Conservation (phyloP, 1,284 basidiomycete species). For the Austroboletus niveus region DNA sequence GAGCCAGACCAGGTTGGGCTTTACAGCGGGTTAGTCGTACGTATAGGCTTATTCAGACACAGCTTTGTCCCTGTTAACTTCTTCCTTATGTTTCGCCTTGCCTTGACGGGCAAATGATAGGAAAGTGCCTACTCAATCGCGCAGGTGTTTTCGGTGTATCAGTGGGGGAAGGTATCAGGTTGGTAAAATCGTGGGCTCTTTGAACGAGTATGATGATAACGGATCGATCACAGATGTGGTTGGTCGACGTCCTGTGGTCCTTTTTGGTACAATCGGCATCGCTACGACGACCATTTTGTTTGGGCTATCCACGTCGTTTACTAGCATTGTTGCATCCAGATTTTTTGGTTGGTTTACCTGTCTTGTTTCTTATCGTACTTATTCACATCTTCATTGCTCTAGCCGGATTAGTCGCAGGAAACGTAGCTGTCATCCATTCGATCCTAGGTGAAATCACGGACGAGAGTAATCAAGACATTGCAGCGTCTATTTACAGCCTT, state of each 20-base stretch:
- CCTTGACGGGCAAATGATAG: slow-evolving; percentile 26
- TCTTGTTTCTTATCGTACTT: slow-evolving; percentile 33
- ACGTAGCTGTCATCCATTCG: slow-evolving; percentile 51
- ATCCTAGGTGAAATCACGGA: slow-evolving; percentile 60
- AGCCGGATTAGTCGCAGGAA: slow-evolving; percentile 59
- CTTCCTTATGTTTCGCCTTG: too few relatives aligned
- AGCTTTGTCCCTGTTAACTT: neutral
- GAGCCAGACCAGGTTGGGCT: slow-evolving; percentile 58
- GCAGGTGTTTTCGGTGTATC: slow-evolving; percentile 60
- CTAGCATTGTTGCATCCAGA: slow-evolving; percentile 32
- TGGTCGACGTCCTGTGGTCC: slow-evolving; percentile 59
- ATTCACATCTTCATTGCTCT: neutral
- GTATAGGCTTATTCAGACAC: neutral
- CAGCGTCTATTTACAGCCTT: slow-evolving; percentile 44
- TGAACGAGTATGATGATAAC: neutral
- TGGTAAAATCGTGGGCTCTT: neutral
- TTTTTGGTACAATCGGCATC: slow-evolving; percentile 53
- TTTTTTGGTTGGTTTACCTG: slow-evolving; percentile 31
- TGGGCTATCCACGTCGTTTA: slow-evolving; percentile 52
- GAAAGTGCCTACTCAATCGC: slow-evolving; percentile 61
- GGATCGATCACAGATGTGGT: slow-evolving; percentile 39
- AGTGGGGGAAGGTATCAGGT: slow-evolving; percentile 62
- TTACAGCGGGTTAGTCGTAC: slow-evolving; percentile 60
- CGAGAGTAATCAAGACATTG: slow-evolving; percentile 56
- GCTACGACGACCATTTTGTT: slow-evolving; percentile 48